Conservation (phyloP, 192 early-diverging fungal species). For the Dimargaris xerosporica region DNA sequence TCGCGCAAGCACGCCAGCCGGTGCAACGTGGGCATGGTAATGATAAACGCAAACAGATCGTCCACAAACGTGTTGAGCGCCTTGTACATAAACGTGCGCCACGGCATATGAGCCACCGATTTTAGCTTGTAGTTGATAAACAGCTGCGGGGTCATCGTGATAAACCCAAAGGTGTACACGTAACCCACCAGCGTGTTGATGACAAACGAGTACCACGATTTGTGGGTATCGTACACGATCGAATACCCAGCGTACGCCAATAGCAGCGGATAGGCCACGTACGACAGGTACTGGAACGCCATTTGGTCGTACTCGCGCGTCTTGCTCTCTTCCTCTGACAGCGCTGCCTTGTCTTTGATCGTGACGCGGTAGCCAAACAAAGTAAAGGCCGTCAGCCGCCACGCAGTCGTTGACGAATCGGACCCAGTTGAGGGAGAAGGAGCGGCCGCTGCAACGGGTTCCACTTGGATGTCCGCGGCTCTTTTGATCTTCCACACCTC, state of each 20-base stretch:
- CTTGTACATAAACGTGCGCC: slow-evolving; percentile 90
- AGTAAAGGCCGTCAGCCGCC: not conserved
- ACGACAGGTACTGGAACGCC: slow-evolving; percentile 74
- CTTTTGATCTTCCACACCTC: slow-evolving; percentile 87
- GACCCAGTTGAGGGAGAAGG: not conserved
- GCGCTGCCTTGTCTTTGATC: slow-evolving; percentile 14
- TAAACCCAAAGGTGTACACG: slow-evolving; percentile 76
- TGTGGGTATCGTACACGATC: slow-evolving; percentile 69
- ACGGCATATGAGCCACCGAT: slow-evolving; percentile 84
- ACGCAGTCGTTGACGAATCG: not conserved
- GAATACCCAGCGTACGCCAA: slow-evolving; percentile 70
- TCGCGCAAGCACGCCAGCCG: slow-evolving; percentile 71
- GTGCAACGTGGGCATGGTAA: slow-evolving; percentile 88
- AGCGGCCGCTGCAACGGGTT: not conserved
- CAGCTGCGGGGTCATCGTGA: slow-evolving; percentile 73
- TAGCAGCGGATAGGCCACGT: slow-evolving; percentile 59
- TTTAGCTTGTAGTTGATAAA: slow-evolving; percentile 85
- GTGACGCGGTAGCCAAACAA: slow-evolving; percentile 7
- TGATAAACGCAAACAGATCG: slow-evolving; percentile 85
- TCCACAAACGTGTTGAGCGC: slow-evolving; percentile 52
- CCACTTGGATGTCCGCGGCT: slow-evolving; percentile 55
- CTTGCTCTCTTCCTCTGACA: slow-evolving; percentile 34
- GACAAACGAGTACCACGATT: slow-evolving; percentile 84
- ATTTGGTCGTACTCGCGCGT: slow-evolving; percentile 52
- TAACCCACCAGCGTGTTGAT: slow-evolving; percentile 74